Evolutionary conservation across 805 yeast species (phyloP).

Genomic region (Millerago galiae): DNA sequence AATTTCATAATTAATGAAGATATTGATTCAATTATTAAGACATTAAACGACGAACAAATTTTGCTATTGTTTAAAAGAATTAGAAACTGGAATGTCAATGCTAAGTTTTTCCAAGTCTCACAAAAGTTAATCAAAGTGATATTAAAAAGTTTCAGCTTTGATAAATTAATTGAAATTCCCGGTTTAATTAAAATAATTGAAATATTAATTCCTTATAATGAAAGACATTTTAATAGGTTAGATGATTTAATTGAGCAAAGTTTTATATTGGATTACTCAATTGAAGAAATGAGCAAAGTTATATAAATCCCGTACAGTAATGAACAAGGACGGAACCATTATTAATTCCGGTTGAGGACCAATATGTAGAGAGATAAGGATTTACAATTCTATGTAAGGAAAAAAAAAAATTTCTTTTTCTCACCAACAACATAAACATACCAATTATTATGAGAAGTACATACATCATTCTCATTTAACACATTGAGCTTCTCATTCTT

Average conservation of each 20-base stretch:
- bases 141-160: slow-evolving; percentile 47
- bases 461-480: no score
- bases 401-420: no score
- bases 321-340: background rate
- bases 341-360: no score
- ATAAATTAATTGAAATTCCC: slow-evolving; percentile 53
- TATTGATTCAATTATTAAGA: slow-evolving; percentile 58
- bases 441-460: no score
- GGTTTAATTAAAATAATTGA: slow-evolving; percentile 66
- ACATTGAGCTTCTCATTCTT: no score
- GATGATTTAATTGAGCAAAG: slow-evolving; percentile 83
- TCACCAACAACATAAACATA: no score
- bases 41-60: slow-evolving; percentile 55
- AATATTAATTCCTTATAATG: slow-evolving; percentile 80
- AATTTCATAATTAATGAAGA: slow-evolving; percentile 36
- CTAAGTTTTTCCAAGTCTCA: slow-evolving; percentile 70
- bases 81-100: slow-evolving; percentile 94
- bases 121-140: slow-evolving; percentile 71
- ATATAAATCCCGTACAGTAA: background rate
- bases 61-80: slow-evolving; percentile 60
- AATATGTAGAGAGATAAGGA: no score
- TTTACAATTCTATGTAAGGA: no score
- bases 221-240: slow-evolving; percentile 73
- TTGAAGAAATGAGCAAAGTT: slow-evolving; percentile 62
- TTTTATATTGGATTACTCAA: slow-evolving; percentile 75